phyloP scores from a whole-genome alignment of 805 yeast species.

The Sugiyamaella valdiviana region DNA sequence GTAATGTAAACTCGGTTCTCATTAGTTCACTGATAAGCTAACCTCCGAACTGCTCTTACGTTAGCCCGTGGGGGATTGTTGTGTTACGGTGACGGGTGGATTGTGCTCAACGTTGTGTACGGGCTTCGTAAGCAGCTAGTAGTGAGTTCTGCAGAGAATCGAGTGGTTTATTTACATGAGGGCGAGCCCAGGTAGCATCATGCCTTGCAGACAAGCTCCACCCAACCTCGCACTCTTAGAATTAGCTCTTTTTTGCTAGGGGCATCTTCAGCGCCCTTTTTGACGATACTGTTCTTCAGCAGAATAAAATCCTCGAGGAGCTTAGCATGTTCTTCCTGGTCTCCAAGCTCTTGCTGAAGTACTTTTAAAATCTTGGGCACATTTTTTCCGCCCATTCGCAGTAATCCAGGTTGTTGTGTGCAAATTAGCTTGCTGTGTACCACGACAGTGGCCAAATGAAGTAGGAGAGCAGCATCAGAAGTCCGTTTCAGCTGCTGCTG shows the following conservation, averaged over 20 bases:
- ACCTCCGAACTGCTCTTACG: no score
- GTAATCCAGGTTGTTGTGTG: constrained; percentile 16
- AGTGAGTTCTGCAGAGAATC: no score
- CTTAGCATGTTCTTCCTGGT: neutral
- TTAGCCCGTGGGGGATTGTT: no score
- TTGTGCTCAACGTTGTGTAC: no score
- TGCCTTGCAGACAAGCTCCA: neutral
- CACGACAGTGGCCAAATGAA: constrained; percentile 25
- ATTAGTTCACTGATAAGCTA: no score
- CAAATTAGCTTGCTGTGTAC: constrained; percentile 14
- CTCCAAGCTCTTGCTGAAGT: constrained; percentile 7
- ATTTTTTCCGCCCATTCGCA: constrained; percentile 26
- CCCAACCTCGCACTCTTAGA: neutral
- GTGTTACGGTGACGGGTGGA: no score
- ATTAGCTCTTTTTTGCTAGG: neutral
- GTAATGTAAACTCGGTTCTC: no score
- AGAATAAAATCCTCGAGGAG: neutral
- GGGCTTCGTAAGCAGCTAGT: no score
- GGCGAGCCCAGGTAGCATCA: no score
- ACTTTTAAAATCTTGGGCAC: constrained; percentile 28
- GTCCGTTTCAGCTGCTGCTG: constrained; percentile 17
- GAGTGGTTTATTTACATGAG: no score
- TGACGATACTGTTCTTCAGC: neutral
- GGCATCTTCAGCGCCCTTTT: neutral
- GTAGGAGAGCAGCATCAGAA: constrained; percentile 23